These are phyloP conservation scores for Clarkia xantiana DNA, from an alignment of 345 rosid genomes.

Conservation along the genomic window DNA sequence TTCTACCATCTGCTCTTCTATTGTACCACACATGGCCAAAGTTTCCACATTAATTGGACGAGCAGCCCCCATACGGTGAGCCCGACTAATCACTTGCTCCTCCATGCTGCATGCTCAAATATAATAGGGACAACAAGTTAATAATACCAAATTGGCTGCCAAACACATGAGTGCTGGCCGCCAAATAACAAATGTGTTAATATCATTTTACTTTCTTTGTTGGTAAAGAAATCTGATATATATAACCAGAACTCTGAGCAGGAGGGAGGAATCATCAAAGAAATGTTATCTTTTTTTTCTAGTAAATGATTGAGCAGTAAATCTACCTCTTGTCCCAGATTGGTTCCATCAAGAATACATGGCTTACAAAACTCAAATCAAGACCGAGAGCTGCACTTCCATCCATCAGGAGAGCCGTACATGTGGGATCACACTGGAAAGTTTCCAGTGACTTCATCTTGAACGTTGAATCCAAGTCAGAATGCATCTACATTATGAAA, in stretches of 20 bases:
- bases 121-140: background rate
- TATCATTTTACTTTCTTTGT: too few species aligned
- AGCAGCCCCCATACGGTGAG: constrained; percentile 87
- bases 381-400: constrained; percentile 96
- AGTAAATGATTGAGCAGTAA: background rate
- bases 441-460: constrained; percentile 61
- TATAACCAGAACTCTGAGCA: background rate
- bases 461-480: constrained; percentile 7
- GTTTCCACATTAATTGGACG: constrained; percentile 82
- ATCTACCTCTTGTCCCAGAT: constrained; percentile 93
- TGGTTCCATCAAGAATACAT: constrained; percentile 86
- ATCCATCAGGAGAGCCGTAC: constrained; percentile 91
- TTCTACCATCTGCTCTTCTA: constrained; percentile 84
- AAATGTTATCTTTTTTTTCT: too few species aligned
- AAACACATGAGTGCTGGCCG: too few species aligned
- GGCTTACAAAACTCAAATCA: constrained; percentile 87
- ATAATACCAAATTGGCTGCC: background rate
- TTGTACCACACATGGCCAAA: constrained; percentile 77
- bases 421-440: constrained; percentile 51
- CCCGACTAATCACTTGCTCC: constrained; percentile 91
- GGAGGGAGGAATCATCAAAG: background rate
- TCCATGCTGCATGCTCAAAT: constrained; percentile 48
- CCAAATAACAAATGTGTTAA: too few species aligned
- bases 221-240: background rate
- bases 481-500: background rate